These are phyloP conservation scores for Annulohypoxylon stygium DNA, from an alignment of 495 filamentous ascomycete genomes.

Conservation along the genomic window DNA sequence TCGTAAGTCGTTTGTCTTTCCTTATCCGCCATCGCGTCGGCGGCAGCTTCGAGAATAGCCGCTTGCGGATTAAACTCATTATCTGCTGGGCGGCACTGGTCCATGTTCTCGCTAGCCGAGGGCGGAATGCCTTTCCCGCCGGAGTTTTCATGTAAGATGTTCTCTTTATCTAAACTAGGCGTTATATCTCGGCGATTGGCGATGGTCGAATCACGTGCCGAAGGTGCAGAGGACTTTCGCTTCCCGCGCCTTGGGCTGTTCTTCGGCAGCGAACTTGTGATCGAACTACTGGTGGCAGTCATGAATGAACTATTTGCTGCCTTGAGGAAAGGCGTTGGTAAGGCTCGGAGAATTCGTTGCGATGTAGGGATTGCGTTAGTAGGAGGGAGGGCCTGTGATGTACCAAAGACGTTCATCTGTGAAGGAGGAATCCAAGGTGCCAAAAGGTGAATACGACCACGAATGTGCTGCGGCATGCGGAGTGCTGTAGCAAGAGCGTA, in stretches of 20 bases:
- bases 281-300: slow-evolving; percentile 88
- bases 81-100: slow-evolving; percentile 52
- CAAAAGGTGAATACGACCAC: slow-evolving; percentile 93
- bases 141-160: slow-evolving; percentile 43
- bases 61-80: slow-evolving; percentile 43
- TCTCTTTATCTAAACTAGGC: slow-evolving; percentile 59
- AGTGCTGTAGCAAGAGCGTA: slow-evolving; percentile 97
- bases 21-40: slow-evolving; percentile 66
- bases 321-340: slow-evolving; percentile 92
- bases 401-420: slow-evolving; percentile 87
- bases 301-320: slow-evolving; percentile 96
- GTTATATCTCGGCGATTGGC: slow-evolving; percentile 48
- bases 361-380: slow-evolving; percentile 89
- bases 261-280: slow-evolving; percentile 85
- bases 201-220: slow-evolving; percentile 53
- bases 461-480: slow-evolving; percentile 94
- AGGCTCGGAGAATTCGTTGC: slow-evolving; percentile 88
- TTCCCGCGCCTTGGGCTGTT: slow-evolving; percentile 69
- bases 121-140: slow-evolving; percentile 37
- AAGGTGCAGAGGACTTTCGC: slow-evolving; percentile 64
- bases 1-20: slow-evolving; percentile 88
- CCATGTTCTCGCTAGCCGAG: slow-evolving; percentile 56
- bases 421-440: slow-evolving; percentile 98
- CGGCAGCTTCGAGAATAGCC: slow-evolving; percentile 62
- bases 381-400: slow-evolving; percentile 79